phyloP scores from a whole-genome alignment of 768 basidiomycete species.

The Candolleomyces aberdarensis region DNA sequence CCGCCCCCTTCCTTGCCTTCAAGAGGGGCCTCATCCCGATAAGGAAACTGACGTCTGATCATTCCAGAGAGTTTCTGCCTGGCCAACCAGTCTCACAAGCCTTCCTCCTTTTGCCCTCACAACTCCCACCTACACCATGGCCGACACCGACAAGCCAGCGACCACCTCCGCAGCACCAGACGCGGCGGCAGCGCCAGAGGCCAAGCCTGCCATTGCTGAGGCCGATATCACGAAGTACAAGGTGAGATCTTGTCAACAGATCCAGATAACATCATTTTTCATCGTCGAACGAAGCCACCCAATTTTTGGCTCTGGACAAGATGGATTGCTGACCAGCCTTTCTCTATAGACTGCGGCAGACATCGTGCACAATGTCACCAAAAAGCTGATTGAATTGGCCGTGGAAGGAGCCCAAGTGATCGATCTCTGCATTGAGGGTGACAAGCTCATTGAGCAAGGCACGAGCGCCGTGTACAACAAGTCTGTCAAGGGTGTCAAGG shows the following conservation, averaged over 20 bases:
- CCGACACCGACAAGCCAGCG: constrained; percentile 52
- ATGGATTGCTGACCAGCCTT: not conserved
- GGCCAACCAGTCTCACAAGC: constrained; percentile 8
- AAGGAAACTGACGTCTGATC: constrained; percentile 15
- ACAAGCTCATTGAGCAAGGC: constrained; percentile 87
- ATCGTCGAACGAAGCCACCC: not conserved
- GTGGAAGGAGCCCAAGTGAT: constrained; percentile 84
- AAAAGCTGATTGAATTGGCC: constrained; percentile 74
- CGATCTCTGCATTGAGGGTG: constrained; percentile 91
- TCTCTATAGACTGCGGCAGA: constrained; percentile 77
- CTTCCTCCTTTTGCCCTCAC: constrained; percentile 10
- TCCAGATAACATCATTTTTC: constrained; percentile 1
- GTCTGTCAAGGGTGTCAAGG: constrained; percentile 81
- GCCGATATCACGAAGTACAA: constrained; percentile 87
- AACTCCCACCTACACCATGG: constrained; percentile 38
- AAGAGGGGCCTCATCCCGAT: constrained; percentile 18
- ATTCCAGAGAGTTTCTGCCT: not conserved
- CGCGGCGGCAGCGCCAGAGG: constrained; percentile 45
- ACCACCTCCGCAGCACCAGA: constrained; percentile 37
- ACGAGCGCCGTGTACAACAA: constrained; percentile 89
- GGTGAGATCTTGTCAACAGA: constrained; percentile 36
- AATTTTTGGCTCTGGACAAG: not conserved
- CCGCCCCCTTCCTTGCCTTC: not conserved
- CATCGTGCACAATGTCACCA: constrained; percentile 80
- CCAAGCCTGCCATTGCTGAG: constrained; percentile 49